Conservation (phyloP, 441 rosid genomes). For the Pelargonium cotyledonis region DNA sequence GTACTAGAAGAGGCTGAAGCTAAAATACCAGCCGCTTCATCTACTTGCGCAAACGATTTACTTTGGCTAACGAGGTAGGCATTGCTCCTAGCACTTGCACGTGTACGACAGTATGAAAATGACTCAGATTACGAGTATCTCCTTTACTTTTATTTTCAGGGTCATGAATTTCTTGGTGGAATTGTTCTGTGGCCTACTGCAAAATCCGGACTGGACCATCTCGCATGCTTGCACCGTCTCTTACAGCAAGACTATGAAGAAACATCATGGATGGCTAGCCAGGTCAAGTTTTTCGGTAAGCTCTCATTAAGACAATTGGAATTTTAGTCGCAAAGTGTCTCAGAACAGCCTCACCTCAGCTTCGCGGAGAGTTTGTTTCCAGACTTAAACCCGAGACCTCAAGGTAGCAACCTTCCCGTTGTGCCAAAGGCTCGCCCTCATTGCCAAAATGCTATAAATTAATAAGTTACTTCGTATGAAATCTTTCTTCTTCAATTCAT, state of each 20-base stretch:
- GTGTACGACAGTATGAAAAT: background rate
- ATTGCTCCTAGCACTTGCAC: background rate
- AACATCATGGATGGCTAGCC: slow-evolving; percentile 89
- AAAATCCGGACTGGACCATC: slow-evolving; percentile 83
- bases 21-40: slow-evolving; percentile 65
- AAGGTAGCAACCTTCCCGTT: no score
- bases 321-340: no score
- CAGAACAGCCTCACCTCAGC: no score
- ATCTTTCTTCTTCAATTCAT: no score
- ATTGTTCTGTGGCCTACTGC: slow-evolving; percentile 67
- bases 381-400: no score
- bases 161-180: slow-evolving; percentile 91
- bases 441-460: no score
- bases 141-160: slow-evolving; percentile 27
- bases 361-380: no score
- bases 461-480: no score
- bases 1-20: slow-evolving; percentile 72
- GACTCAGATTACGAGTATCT: background rate
- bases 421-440: no score
- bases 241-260: slow-evolving; percentile 72
- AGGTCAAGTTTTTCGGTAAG: slow-evolving; percentile 76
- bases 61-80: slow-evolving; percentile 86
- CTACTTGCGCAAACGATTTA: slow-evolving; percentile 86
- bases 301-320: slow-evolving; percentile 1
- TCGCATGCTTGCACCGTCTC: slow-evolving; percentile 71